phyloP scores from a whole-genome alignment of 2,329 filamentous ascomycete species.

The Fusarium equiseti region DNA sequence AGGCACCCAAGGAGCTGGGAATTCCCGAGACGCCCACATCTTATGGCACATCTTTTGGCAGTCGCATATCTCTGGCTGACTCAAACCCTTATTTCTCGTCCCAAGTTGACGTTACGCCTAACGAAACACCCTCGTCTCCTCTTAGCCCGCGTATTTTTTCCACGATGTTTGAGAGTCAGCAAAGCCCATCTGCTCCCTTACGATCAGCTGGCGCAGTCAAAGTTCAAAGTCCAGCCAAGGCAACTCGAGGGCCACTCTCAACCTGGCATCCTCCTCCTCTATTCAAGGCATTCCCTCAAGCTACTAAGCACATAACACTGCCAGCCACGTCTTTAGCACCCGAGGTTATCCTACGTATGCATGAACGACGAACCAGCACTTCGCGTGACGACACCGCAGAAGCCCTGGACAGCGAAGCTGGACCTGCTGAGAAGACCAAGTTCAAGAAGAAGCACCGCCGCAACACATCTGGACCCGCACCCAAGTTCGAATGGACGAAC shows the following conservation, averaged over 20 bases:
- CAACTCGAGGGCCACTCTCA: conserved; percentile 51
- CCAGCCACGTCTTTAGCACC: conserved; percentile 75
- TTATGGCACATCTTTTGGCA: conserved; percentile 53
- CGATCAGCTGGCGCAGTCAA: conserved; percentile 24
- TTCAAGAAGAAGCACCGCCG: conserved; percentile 63
- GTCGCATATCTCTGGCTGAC: conserved; percentile 62
- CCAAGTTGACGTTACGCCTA: conserved; percentile 53
- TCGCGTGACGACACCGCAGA: conserved; percentile 36
- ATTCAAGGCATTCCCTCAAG: conserved; percentile 88
- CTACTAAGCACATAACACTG: conserved; percentile 79
- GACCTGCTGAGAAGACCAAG: conserved; percentile 50
- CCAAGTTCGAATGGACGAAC: conserved; percentile 72
- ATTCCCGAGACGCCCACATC: conserved; percentile 49
- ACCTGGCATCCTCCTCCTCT: conserved; percentile 79
- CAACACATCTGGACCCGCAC: conserved; percentile 55
- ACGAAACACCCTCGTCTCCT: conserved; percentile 49
- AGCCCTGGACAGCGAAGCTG: conserved; percentile 19
- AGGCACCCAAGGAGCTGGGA: conserved; percentile 53
- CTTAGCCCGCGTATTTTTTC: conserved; percentile 44
- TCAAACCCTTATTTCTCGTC: conserved; percentile 59
- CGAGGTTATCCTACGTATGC: conserved; percentile 75
- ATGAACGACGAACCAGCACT: conserved; percentile 59
- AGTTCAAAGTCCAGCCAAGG: conserved; percentile 35
- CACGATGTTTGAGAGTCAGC: conserved; percentile 42
- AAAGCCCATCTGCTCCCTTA: conserved; percentile 23